These are phyloP conservation scores for Aphelidium insulamus DNA, from an alignment of 371 early-diverging fungal genomes.

Conservation along the genomic window DNA sequence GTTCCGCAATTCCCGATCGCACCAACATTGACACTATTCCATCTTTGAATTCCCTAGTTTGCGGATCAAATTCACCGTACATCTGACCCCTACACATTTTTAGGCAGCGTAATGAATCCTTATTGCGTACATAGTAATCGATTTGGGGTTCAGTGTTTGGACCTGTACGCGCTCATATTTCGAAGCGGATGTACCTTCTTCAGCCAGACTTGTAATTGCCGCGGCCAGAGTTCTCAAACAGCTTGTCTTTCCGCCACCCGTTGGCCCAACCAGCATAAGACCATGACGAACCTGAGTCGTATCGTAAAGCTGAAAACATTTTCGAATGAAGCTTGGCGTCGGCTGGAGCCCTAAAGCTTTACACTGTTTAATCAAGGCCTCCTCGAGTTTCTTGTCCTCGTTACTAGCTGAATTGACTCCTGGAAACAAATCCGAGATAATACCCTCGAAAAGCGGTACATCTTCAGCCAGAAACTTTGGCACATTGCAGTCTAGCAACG, in stretches of 20 bases:
- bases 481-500: slow-evolving; percentile 26
- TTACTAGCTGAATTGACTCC: slow-evolving; percentile 21
- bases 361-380: slow-evolving; percentile 13
- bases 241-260: slow-evolving; percentile 29
- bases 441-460: slow-evolving; percentile 31
- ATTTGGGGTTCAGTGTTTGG: slow-evolving; percentile 27
- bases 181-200: neutral
- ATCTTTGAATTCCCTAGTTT: slow-evolving; percentile 36
- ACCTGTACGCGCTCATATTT: slow-evolving; percentile 8
- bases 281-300: slow-evolving; percentile 32
- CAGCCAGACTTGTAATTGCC: slow-evolving; percentile 10
- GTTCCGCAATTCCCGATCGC: slow-evolving; percentile 24
- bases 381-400: slow-evolving; percentile 21
- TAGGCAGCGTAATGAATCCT: too few species aligned
- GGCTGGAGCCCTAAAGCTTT: slow-evolving; percentile 16
- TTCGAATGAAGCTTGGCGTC: slow-evolving; percentile 19
- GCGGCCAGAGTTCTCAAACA: slow-evolving; percentile 14
- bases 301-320: slow-evolving; percentile 32
- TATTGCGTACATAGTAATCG: slow-evolving; percentile 36
- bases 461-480: slow-evolving; percentile 35
- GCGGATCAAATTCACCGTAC: slow-evolving; percentile 34
- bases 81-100: too few species aligned
- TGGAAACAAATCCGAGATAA: slow-evolving; percentile 31
- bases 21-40: slow-evolving; percentile 27
- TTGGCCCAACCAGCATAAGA: slow-evolving; percentile 32